Percentiles rank a stretch among this genome's conserved stretches.
Conservation (phyloP, 257 asterid species). For the Solanum gracilifrons region DNA sequence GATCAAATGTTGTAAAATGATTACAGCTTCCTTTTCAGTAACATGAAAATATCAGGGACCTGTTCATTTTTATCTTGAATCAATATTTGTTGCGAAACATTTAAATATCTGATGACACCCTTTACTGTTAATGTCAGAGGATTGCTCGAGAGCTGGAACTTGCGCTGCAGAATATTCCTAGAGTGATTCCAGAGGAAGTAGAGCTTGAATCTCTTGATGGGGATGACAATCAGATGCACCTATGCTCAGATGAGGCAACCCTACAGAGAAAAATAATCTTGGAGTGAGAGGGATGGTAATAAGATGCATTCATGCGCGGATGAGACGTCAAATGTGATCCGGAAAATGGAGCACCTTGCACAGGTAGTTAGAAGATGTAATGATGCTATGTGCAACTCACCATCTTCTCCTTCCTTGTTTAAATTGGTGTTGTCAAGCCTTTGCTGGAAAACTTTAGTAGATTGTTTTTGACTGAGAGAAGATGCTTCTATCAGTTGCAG, state of each 20-base stretch:
- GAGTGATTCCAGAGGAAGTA: conserved; percentile 36
- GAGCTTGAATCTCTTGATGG: background rate
- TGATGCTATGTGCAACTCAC: background rate
- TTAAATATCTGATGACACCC: background rate
- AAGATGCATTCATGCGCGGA: background rate
- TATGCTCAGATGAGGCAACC: background rate
- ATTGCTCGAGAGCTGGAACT: conserved; percentile 45
- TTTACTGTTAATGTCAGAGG: conserved; percentile 32
- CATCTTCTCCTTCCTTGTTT: background rate
- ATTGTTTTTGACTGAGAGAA: background rate
- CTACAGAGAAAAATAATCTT: background rate
- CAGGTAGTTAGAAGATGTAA: background rate
- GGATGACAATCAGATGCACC: background rate
- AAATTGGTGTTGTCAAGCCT: background rate
- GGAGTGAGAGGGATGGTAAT: background rate
- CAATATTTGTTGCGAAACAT: background rate
- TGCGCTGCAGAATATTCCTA: conserved; percentile 18
- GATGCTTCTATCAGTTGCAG: background rate
- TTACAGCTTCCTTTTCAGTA: background rate
- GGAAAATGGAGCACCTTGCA: background rate
- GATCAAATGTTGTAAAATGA: background rate
- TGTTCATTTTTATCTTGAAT: background rate
- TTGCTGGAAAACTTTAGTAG: background rate
- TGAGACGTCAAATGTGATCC: background rate
- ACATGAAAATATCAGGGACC: background rate